Base-by-base conservation (phyloP, 805 yeast genomes). In the Starmerella stellata region DNA sequence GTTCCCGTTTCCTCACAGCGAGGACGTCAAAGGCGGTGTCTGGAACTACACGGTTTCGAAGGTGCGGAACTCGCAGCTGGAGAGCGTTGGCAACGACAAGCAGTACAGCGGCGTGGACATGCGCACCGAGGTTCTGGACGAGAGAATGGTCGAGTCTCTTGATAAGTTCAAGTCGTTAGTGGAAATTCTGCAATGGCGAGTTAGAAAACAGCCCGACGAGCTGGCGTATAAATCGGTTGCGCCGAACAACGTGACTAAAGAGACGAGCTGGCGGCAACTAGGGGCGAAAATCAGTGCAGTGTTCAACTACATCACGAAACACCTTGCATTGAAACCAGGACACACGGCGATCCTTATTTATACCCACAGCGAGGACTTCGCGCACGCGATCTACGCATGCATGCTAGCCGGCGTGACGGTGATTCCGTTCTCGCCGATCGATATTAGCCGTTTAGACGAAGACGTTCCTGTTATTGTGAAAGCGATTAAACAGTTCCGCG, bases 81-180 rank as follows among this genome's bases (percentile, higher is more conserved):
- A 45, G 29, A 13, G 23, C 9, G 63, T 58, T n/a, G 69, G 67
- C 24, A 71, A 73, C 24, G 85, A 78, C 13, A 63, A 68, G 42
- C 98, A 90, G 52, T 70, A 69, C 38, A 80, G 95, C 0, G 81
- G 92, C 0, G 67, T 82, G 19, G 95, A 81, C 52, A 70, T 72
- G 52, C 64, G 93, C 37, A 78, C 73, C 9, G 66, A 68, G n/a
- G 73, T 83, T 0, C 58, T 75, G 25, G 98, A 90, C 51, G 80
- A 74, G 44, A 68, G 83, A 43, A 74, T 87, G 1, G 73, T 75
- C 11, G 72, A 73, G n/a, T 74, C 78, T 1, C 58, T 85, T 29
- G 70, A 81, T 0, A 79, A 75, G 43, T 90, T 81, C 56, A 64
- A 66, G 27, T 65, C 77, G 1, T 72, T 90, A 5, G 53, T 78